A percentile compares a stretch with the other conserved stretches of the same genome.
These are phyloP conservation scores for Plicaturopsis crispa DNA, from an alignment of 768 basidiomycete genomes.

Conservation along the genomic window DNA sequence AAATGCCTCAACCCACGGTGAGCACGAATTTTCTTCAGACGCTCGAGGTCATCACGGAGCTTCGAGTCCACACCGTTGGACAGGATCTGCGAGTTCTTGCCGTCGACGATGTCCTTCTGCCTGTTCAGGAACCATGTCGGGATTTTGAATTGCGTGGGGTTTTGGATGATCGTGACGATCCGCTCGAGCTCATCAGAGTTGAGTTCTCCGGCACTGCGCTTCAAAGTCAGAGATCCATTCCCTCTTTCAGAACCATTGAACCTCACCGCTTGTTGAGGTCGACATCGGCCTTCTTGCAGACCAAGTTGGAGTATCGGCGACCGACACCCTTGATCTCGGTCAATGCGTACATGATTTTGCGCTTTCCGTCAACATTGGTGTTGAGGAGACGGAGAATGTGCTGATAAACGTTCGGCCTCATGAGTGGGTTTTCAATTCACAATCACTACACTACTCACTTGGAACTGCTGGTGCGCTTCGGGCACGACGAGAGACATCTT, in stretches of 20 bases:
- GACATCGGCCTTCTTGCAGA: slow-evolving; percentile 99
- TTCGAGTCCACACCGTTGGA: slow-evolving; percentile 98
- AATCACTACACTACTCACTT: slow-evolving; percentile 47
- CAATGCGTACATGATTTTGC: slow-evolving; percentile 99
- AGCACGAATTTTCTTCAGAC: slow-evolving; percentile 97
- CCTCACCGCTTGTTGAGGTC: slow-evolving; percentile 93
- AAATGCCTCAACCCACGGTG: slow-evolving; percentile 90
- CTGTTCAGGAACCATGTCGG: slow-evolving; percentile 99
- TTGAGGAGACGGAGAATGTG: slow-evolving; percentile 99
- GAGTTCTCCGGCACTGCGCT: slow-evolving; percentile 94
- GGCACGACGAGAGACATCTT: slow-evolving; percentile 96
- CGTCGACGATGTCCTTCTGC: slow-evolving; percentile 96
- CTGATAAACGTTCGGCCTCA: slow-evolving; percentile 30
- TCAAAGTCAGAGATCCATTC: neutral
- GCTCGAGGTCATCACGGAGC: slow-evolving; percentile 95
- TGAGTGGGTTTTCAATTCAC: slow-evolving; percentile 11
- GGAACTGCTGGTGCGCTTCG: slow-evolving; percentile 92
- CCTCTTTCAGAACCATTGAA: slow-evolving; percentile 4
- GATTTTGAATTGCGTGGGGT: slow-evolving; percentile 99
- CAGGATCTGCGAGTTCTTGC: slow-evolving; percentile 92
- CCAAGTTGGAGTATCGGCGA: slow-evolving; percentile 95
- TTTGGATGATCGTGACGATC: slow-evolving; percentile 98
- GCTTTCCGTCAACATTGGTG: slow-evolving; percentile 99
- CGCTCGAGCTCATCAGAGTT: slow-evolving; percentile 99
- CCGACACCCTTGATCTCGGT: slow-evolving; percentile 99